Conservation (phyloP, 2,329 filamentous ascomycete genomes). For the Sporothrix pallida region DNA sequence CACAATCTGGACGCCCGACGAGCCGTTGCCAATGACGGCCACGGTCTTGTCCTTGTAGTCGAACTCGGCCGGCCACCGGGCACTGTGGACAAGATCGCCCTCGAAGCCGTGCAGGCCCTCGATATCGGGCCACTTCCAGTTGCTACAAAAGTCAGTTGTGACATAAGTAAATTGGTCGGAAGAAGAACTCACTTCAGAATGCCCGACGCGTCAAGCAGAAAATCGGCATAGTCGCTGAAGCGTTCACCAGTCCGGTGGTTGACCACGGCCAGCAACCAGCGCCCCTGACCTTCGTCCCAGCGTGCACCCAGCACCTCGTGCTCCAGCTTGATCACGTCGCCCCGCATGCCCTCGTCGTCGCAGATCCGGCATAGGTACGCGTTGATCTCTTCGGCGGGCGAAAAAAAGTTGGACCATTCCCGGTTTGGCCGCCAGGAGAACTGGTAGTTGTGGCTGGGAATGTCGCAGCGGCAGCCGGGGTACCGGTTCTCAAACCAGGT, state of each 20-base stretch:
- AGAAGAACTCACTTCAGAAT: constrained; percentile 56
- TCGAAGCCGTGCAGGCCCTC: constrained; percentile 53
- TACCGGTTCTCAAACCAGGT: constrained; percentile 67
- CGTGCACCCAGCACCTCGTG: constrained; percentile 51
- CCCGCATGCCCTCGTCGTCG: constrained; percentile 52
- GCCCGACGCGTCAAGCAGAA: constrained; percentile 57
- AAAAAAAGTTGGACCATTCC: constrained; percentile 64
- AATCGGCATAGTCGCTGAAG: constrained; percentile 55
- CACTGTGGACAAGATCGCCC: constrained; percentile 59
- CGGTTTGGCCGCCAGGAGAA: constrained; percentile 66
- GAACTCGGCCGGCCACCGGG: constrained; percentile 58
- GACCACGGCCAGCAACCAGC: constrained; percentile 52
- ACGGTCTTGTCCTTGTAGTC: constrained; percentile 58
- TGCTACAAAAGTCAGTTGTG: constrained; percentile 42
- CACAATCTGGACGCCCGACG: constrained; percentile 60
- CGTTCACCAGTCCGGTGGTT: constrained; percentile 48
- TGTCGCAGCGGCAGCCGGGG: constrained; percentile 62
- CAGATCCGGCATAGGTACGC: constrained; percentile 57
- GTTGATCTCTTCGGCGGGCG: constrained; percentile 60
- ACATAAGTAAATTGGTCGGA: not conserved
- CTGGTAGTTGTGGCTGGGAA: constrained; percentile 66
- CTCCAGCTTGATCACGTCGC: constrained; percentile 49
- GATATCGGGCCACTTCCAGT: constrained; percentile 60
- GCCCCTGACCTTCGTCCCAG: constrained; percentile 53
- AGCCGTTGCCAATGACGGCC: constrained; percentile 62